Conservation (phyloP, 2,329 filamentous ascomycete species). For the Cylindrodendrum hubeiense region DNA sequence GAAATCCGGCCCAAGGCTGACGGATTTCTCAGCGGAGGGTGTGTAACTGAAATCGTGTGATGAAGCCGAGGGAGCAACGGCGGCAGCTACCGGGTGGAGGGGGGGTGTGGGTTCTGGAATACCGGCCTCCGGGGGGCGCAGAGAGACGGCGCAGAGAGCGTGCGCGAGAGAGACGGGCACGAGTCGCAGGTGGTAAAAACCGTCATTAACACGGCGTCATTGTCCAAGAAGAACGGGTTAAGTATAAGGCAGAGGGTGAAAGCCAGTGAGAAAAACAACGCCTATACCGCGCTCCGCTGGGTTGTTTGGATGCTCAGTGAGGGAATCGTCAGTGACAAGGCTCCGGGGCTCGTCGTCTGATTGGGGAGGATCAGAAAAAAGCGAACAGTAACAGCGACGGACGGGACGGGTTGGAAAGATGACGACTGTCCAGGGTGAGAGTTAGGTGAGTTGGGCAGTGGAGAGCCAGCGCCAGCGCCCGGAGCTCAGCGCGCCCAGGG, state of each 20-base stretch:
- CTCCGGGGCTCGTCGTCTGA: constrained; percentile 10
- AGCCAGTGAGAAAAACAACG: constrained; percentile 12
- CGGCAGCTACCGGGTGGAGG: constrained; percentile 45
- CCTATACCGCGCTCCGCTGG: constrained; percentile 6
- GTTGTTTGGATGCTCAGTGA: constrained; percentile 1
- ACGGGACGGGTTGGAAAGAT: constrained; percentile 8
- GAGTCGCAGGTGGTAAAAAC: constrained; percentile 10
- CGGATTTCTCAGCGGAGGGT: constrained; percentile 44
- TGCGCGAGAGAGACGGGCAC: constrained; percentile 1
- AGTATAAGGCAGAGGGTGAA: constrained; percentile 4
- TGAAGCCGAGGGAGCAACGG: constrained; percentile 45
- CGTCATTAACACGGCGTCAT: constrained; percentile 1
- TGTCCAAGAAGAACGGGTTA: constrained; percentile 6
- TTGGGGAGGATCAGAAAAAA: constrained; percentile 11
- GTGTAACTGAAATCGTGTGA: constrained; percentile 51
- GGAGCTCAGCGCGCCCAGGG: constrained; percentile 11
- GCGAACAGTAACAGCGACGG: constrained; percentile 3
- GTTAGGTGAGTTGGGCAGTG: constrained; percentile 3
- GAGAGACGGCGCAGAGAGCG: constrained; percentile 15
- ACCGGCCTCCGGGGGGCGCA: constrained; percentile 30
- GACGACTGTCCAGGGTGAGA: constrained; percentile 8
- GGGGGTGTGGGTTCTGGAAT: constrained; percentile 41
- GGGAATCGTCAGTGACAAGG: constrained; percentile 14
- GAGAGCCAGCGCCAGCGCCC: constrained; percentile 5
- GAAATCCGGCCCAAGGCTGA: constrained; percentile 43